Base-by-base conservation (phyloP, 2,329 filamentous ascomycete genomes). In the Tolypocladium guangdongense region DNA sequence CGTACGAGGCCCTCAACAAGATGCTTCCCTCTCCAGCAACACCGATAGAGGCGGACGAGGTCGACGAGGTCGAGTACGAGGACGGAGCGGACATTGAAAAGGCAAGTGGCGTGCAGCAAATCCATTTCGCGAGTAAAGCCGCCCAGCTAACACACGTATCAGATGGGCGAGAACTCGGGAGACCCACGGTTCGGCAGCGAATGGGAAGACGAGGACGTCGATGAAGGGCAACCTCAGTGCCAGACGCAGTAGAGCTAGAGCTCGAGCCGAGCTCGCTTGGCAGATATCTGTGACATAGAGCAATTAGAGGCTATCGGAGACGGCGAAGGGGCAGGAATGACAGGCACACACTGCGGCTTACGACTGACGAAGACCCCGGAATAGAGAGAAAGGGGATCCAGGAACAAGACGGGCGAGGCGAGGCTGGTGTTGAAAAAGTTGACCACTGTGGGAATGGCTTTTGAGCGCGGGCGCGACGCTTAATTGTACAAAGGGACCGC, bases 61-160 rank as follows among this genome's bases (percentile, higher is more conserved):
- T 91, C 10, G 93, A 97, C 54, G 90, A 97, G 59, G 90, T 96
- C 1, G 81, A 89, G 3, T 95, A 88, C 62, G 87, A 96, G 57
- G 81, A 82, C n/a, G 82, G 91, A 58, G 89, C 83, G 4, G 85
- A 90, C 62, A 81, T 96, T 60, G 89, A 96, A 51, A 83, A 90
- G 64, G 83, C 86, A 69, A 70, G 78, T 56, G 24, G 1, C 16
- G 20, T n/a, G n/a, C n/a, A 3, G 36, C 30, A 7, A 4, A 39
- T 18, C 33, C 20, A 36, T 14, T 35, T 11, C 35, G 6, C 10
- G 27, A 33, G 7, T 3, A 22, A 27, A 22, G 8, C 4, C 18
- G 20, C 32, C 38, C 5, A 39, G 54, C 66, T 71, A 62, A 71
- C 58, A 49, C 18, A 14, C 2, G 27, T 37, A 45, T 33, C 55